A percentile compares a stretch with the other conserved stretches of the same genome.
Evolutionary conservation across 768 basidiomycete species (phyloP).

Genomic region (Leucosporidium creatinivorum): DNA sequence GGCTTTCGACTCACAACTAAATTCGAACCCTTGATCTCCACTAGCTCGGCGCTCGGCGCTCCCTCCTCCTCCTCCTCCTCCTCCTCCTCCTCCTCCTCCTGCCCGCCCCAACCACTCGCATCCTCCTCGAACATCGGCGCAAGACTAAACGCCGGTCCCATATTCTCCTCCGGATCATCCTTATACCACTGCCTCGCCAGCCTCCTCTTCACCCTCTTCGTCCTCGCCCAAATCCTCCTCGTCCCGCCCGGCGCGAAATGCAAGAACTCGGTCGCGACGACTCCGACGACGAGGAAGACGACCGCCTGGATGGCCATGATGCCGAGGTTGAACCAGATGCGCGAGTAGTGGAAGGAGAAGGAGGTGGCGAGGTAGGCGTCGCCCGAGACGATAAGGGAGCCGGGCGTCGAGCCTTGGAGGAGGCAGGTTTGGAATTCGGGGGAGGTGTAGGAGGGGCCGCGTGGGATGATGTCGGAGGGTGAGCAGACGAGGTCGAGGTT

Average conservation of each 20-base stretch:
- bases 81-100: conserved; percentile 23
- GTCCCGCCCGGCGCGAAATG: conserved; percentile 15
- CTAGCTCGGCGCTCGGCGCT: background rate
- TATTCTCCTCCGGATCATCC: conserved; percentile 8
- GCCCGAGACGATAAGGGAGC: conserved; percentile 50
- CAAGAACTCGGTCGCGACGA: conserved; percentile 25
- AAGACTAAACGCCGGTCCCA: conserved; percentile 23
- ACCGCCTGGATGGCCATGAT: conserved; percentile 38
- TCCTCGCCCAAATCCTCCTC: conserved; percentile 21
- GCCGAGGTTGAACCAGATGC: conserved; percentile 47
- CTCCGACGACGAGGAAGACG: conserved; percentile 28
- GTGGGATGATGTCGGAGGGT: conserved; percentile 25
- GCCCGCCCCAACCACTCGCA: conserved; percentile 26
- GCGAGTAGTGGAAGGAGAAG: conserved; percentile 45
- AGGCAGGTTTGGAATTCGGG: conserved; percentile 21
- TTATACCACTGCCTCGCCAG: conserved; percentile 15
- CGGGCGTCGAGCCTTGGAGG: conserved; percentile 47
- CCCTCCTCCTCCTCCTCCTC: conserved; percentile 25
- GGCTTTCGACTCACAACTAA: conserved; percentile 10
- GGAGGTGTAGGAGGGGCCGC: conserved; percentile 30
- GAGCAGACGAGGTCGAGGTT: conserved; percentile 26
- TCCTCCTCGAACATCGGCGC: background rate
- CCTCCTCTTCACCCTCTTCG: conserved; percentile 7
- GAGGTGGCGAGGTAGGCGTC: conserved; percentile 58
- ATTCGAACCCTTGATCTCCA: conserved; percentile 11